These are phyloP conservation scores for Dactylonectria estremocensis DNA, from an alignment of 2,329 filamentous ascomycete genomes.

Conservation along the genomic window DNA sequence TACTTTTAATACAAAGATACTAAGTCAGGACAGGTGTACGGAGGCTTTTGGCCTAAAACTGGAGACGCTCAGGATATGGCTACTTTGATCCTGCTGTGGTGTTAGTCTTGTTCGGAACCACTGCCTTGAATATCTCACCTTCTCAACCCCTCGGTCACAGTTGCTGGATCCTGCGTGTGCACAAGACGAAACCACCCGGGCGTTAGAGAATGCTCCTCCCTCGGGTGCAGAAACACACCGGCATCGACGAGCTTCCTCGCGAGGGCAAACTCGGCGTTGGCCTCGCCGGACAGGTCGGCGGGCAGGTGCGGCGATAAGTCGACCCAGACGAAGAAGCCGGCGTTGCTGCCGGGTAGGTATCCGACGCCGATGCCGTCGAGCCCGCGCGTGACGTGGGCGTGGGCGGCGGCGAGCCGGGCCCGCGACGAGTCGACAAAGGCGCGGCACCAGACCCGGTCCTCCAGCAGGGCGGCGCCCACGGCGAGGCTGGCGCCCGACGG, in stretches of 20 bases:
- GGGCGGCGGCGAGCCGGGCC: constrained; percentile 56
- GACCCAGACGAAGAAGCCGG: constrained; percentile 71
- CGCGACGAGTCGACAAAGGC: constrained; percentile 60
- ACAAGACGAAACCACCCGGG: constrained; percentile 70
- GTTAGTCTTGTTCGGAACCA: constrained; percentile 14
- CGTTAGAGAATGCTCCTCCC: constrained; percentile 61
- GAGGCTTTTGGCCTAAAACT: too few species aligned
- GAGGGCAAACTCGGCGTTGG: constrained; percentile 60
- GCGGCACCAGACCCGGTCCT: constrained; percentile 61
- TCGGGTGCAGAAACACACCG: constrained; percentile 66
- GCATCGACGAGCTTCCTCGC: constrained; percentile 59
- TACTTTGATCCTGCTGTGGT: constrained; percentile 31
- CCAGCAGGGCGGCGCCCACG: constrained; percentile 61
- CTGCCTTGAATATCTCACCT: constrained; percentile 43
- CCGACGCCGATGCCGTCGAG: constrained; percentile 60
- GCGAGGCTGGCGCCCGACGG: constrained; percentile 61
- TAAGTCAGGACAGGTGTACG: too few species aligned
- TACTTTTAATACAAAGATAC: too few species aligned
- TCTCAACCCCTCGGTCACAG: constrained; percentile 55
- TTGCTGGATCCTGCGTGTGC: constrained; percentile 59
- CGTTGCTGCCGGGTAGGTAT: constrained; percentile 64
- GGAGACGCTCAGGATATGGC: constrained; percentile 29
- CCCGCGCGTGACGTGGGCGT: constrained; percentile 55
- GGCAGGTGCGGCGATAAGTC: constrained; percentile 64
- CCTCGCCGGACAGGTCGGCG: constrained; percentile 44